These are phyloP conservation scores for Chlorella variabilis DNA, from an alignment of 163 green algal genomes.

Conservation along the genomic window DNA sequence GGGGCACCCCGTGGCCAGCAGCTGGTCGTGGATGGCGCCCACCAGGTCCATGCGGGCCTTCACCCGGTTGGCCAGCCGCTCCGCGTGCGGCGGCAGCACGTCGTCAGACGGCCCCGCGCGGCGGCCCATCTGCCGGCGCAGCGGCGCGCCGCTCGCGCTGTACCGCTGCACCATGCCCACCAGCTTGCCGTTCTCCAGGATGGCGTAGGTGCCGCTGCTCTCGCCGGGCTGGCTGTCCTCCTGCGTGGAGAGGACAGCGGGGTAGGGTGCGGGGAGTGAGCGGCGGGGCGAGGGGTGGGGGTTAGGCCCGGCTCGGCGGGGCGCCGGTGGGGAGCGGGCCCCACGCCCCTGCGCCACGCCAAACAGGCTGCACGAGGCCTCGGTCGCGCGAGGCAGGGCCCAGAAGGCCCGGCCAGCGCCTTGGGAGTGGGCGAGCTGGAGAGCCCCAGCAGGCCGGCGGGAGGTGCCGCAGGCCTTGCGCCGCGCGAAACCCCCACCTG, in stretches of 20 bases:
- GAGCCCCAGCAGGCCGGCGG: too few relatives aligned
- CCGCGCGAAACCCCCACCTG: too few relatives aligned
- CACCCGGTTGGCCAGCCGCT: neutral
- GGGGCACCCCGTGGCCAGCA: constrained; percentile 17
- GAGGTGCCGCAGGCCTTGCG: too few relatives aligned
- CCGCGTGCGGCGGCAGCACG: too few relatives aligned
- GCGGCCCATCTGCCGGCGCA: neutral
- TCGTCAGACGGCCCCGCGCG: neutral
- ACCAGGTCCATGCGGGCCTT: neutral
- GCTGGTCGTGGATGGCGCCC: neutral
- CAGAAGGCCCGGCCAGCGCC: too few relatives aligned
- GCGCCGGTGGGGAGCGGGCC: too few relatives aligned
- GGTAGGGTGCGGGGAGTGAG: too few relatives aligned
- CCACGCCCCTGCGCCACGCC: too few relatives aligned
- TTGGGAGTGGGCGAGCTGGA: too few relatives aligned
- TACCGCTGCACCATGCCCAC: constrained; percentile 25
- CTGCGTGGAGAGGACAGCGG: neutral
- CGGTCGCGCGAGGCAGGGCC: too few relatives aligned
- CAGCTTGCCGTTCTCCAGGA: constrained; percentile 17
- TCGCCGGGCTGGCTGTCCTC: constrained; percentile 2
- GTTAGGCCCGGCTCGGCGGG: neutral
- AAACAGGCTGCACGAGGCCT: too few relatives aligned
- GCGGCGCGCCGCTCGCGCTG: neutral
- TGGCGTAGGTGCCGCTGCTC: constrained; percentile 14
- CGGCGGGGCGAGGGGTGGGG: neutral